Evolutionary conservation across 192 early-diverging fungal species (phyloP), one percentile per base, ranked within the genome.

Genomic region (Rhizoclosmatium sp.): DNA sequence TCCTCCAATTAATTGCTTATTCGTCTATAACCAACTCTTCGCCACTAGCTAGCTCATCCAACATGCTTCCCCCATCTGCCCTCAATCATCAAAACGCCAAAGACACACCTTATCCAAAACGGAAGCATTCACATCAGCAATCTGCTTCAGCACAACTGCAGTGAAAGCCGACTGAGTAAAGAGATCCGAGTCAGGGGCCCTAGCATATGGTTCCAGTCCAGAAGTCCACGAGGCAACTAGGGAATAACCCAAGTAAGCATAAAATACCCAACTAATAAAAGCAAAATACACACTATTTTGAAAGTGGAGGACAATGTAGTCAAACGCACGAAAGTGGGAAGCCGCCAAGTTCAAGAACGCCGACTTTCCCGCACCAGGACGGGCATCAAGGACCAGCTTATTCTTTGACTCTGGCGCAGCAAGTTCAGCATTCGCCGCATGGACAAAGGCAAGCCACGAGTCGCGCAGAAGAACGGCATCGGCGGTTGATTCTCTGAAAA

Each of bases 111-210:
- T 75, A 9, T 59, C 72, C 59, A 75, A 40, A 16, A 75, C 42
- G 5, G n/a, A 7, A 23, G 41, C 10, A 48, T 75, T 75, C 21
- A 75, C 72, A 7, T 60, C n/a, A 4, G 44, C 19, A 39, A 75
- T 62, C 47, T 75, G 72, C 2, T 46, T 75, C 59, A 75, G 39
- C 1, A 75, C 72, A 41, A 49, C 48, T 10, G 72, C 59, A 9
- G 72, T 47, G 61, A 75, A 75, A 31, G 72, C 12, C 16, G 72
- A 19, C 62, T 75, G 72, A 7, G 72, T 75, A 48, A 75, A 75
- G 9, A 21, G 9, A 12, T 21, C 31, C 7, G 56, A 46, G 16
- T 62, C 61, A 14, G 7, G 14, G 9, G 12, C 4, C 39, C 62
- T 19, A 4, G 56, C 72, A 45, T 75, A 75, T 64, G 72, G 72